phyloP scores from a whole-genome alignment of 225 moss, liverwort and hornwort species.

The Neckera pumila region DNA sequence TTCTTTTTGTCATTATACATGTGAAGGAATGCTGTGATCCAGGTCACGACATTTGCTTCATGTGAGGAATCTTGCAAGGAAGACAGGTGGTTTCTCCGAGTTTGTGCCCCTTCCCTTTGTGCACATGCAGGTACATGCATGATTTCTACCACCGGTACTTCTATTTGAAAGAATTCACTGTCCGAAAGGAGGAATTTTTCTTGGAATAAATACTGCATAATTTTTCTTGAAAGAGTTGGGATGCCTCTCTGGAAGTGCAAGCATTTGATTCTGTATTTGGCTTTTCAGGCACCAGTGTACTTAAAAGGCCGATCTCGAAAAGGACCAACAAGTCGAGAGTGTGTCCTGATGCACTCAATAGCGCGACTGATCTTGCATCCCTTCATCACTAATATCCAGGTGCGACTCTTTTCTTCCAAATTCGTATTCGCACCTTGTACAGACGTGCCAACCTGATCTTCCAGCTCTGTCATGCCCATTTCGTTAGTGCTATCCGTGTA shows the following conservation, averaged over 20 bases:
- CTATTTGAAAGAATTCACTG: background rate
- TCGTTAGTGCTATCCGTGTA: background rate
- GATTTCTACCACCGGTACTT: background rate
- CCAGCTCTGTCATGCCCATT: background rate
- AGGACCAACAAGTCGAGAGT: conserved; percentile 89
- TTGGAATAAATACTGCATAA: background rate
- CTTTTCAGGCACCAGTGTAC: conserved; percentile 57
- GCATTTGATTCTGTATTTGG: background rate
- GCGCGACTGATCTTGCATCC: background rate
- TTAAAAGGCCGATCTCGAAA: conserved; percentile 75
- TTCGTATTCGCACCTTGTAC: background rate
- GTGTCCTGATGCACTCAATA: background rate
- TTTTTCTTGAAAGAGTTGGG: background rate
- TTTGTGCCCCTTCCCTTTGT: conserved; percentile 96
- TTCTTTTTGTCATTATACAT: background rate
- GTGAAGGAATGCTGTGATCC: conserved; percentile 4
- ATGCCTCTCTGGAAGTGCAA: background rate
- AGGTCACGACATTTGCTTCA: conserved; percentile 80
- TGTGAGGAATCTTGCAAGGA: conserved; percentile 62
- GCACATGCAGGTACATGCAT: conserved; percentile 69
- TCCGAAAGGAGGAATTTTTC: background rate
- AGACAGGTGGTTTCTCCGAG: conserved; percentile 78
- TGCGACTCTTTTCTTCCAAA: background rate
- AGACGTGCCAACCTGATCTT: background rate
- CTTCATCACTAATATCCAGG: conserved; percentile 72